These are phyloP conservation scores for Neotropicomus parvogracilis DNA, from an alignment of 1,284 basidiomycete genomes.

Conservation along the genomic window DNA sequence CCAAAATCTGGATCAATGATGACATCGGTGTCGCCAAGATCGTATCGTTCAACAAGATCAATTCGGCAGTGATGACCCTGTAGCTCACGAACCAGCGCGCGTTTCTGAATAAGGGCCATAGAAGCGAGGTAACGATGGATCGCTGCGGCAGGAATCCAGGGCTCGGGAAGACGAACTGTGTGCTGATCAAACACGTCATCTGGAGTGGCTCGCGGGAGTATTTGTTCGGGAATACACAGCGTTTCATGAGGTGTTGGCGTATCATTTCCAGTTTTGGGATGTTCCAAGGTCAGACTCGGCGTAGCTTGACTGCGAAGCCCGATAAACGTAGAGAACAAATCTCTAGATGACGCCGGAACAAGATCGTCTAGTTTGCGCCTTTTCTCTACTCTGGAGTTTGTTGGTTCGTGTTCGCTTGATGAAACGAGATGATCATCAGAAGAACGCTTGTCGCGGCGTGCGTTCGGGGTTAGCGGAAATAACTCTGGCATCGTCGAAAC, in stretches of 20 bases:
- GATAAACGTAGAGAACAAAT: slow-evolving; percentile 27
- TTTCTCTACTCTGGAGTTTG: slow-evolving; percentile 14
- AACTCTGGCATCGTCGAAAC: slow-evolving; percentile 5
- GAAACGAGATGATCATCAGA: slow-evolving; percentile 1
- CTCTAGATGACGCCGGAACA: slow-evolving; percentile 26
- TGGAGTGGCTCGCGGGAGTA: slow-evolving; percentile 33
- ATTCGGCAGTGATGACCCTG: slow-evolving; percentile 43
- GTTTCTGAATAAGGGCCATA: slow-evolving; percentile 62
- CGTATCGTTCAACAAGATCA: slow-evolving; percentile 59
- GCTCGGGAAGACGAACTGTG: slow-evolving; percentile 45
- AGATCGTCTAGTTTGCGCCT: slow-evolving; percentile 29
- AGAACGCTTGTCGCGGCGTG: not conserved
- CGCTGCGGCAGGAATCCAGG: slow-evolving; percentile 32
- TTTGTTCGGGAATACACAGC: slow-evolving; percentile 10
- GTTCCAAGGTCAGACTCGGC: slow-evolving; percentile 9
- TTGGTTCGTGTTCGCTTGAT: slow-evolving; percentile 3
- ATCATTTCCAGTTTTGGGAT: slow-evolving; percentile 24
- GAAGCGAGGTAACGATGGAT: slow-evolving; percentile 67
- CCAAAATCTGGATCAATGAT: slow-evolving; percentile 57
- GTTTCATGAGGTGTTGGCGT: slow-evolving; percentile 14
- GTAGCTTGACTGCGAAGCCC: slow-evolving; percentile 24
- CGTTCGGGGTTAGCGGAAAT: slow-evolving; percentile 7
- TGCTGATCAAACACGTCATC: slow-evolving; percentile 44
- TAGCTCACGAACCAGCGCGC: slow-evolving; percentile 50
- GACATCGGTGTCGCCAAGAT: slow-evolving; percentile 51